Evolutionary conservation across 148 eudicot species (phyloP).

Genomic region (Persicaria maculosa): DNA sequence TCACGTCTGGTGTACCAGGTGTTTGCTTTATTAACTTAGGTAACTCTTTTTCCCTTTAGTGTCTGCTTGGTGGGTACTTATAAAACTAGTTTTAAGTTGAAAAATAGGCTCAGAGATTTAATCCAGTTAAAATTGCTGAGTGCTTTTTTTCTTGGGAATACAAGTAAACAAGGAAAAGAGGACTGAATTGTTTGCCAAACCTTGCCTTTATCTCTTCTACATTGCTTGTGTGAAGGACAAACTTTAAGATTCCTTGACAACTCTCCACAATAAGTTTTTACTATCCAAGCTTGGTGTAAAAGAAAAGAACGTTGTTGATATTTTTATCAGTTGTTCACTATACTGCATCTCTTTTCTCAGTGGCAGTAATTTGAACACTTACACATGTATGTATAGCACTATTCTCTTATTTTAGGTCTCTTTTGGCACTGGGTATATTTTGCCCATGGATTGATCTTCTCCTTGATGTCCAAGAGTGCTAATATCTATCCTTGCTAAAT

Average conservation of each 20-base stretch:
- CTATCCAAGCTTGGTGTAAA: not conserved
- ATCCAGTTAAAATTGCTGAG: too few relatives aligned
- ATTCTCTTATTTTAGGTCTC: not conserved
- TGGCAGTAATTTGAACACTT: not conserved
- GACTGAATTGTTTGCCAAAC: too few relatives aligned
- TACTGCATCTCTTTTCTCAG: not conserved
- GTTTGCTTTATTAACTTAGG: not conserved
- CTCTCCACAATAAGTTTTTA: not conserved
- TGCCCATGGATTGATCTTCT: not conserved
- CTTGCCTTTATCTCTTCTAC: not conserved
- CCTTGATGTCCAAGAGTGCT: not conserved
- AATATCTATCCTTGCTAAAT: not conserved
- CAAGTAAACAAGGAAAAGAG: too few relatives aligned
- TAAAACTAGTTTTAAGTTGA: too few relatives aligned
- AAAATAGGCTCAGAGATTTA: too few relatives aligned
- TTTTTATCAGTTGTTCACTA: not conserved
- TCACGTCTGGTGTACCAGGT: not conserved
- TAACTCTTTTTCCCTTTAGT: not conserved
- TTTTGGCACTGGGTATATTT: not conserved
- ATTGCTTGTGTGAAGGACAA: conserved; percentile 2
- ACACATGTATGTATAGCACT: not conserved
- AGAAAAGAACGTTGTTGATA: not conserved
- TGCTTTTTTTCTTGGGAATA: too few relatives aligned
- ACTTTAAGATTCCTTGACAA: not conserved
- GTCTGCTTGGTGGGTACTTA: too few relatives aligned